phyloP scores from a whole-genome alignment of 495 filamentous ascomycete genomes.

The Daldinia caldariorum region DNA sequence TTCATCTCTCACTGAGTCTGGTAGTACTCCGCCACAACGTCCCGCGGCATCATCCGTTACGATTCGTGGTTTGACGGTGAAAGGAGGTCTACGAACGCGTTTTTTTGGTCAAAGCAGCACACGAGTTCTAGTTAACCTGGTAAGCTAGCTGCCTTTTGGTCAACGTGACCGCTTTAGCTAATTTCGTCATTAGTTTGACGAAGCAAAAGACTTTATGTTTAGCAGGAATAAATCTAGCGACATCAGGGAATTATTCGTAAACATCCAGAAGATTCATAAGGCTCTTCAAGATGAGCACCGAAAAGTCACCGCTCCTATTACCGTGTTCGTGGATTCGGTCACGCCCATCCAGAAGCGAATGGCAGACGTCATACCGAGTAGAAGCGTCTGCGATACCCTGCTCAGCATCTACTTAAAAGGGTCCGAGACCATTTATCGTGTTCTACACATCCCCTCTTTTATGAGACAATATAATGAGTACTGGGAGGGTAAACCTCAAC shows the following conservation, averaged over 20 bases:
- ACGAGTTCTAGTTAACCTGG: conserved; percentile 50
- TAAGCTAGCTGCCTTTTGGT: conserved; percentile 41
- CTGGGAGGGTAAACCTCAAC: conserved; percentile 49
- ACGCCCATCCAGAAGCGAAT: conserved; percentile 55
- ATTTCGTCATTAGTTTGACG: conserved; percentile 49
- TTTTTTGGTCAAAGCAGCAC: conserved; percentile 49
- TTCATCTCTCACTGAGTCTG: conserved; percentile 36
- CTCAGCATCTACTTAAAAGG: conserved; percentile 56
- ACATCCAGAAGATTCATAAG: conserved; percentile 47
- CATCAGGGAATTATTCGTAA: conserved; percentile 43
- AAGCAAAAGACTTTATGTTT: conserved; percentile 51
- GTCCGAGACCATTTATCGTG: conserved; percentile 60
- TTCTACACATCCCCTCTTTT: conserved; percentile 60
- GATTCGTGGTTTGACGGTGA: conserved; percentile 49
- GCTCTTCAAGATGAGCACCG: conserved; percentile 48
- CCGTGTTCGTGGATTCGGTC: conserved; percentile 53
- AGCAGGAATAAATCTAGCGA: conserved; percentile 43
- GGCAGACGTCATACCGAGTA: conserved; percentile 52
- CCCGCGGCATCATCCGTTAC: conserved; percentile 45
- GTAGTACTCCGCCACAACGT: conserved; percentile 23
- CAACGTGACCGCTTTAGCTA: conserved; percentile 5
- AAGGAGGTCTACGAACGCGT: conserved; percentile 47
- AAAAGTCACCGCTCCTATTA: conserved; percentile 48
- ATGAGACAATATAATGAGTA: conserved; percentile 55
- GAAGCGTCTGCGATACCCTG: conserved; percentile 49